Percentiles rank a stretch among this genome's conserved stretches.
Evolutionary conservation across 1,284 basidiomycete species (phyloP).

Genomic region (Cerioporus squamosus): DNA sequence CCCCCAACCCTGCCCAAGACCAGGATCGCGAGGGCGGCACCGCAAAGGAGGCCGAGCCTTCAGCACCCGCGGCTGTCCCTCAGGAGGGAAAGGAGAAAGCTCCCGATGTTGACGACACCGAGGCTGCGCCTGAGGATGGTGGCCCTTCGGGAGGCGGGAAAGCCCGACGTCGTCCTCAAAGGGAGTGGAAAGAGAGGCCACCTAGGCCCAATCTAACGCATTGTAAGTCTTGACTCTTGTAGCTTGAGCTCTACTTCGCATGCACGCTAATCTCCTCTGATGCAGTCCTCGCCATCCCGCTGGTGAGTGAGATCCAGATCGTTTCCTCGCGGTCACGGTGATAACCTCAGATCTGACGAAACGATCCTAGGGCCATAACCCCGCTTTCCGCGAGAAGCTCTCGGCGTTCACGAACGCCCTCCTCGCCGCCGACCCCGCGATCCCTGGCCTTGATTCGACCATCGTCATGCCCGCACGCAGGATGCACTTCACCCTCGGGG

Average conservation of each 20-base stretch:
- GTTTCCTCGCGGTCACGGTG: not conserved
- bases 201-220: conserved; percentile 30
- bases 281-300: conserved; percentile 31
- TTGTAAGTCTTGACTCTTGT: conserved; percentile 26
- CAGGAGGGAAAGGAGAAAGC: too few relatives aligned
- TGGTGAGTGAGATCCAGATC: conserved; percentile 5
- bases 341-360: not conserved
- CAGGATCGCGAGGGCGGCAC: not conserved
- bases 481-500: conserved; percentile 72
- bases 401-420: conserved; percentile 51
- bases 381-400: conserved; percentile 44
- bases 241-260: not conserved
- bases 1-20: not conserved
- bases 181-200: too few relatives aligned
- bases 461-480: conserved; percentile 65
- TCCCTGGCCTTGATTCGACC: conserved; percentile 60
- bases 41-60: conserved; percentile 1
- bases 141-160: too few relatives aligned
- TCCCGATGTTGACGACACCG: too few relatives aligned
- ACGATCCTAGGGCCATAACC: conserved; percentile 54
- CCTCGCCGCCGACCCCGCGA: conserved; percentile 35
- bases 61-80: too few relatives aligned
- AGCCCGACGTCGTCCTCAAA: too few relatives aligned
- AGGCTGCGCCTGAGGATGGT: too few relatives aligned
- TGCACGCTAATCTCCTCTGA: not conserved